phyloP scores from a whole-genome alignment of 148 eudicot genomes.

The Camellia granthamiana region DNA sequence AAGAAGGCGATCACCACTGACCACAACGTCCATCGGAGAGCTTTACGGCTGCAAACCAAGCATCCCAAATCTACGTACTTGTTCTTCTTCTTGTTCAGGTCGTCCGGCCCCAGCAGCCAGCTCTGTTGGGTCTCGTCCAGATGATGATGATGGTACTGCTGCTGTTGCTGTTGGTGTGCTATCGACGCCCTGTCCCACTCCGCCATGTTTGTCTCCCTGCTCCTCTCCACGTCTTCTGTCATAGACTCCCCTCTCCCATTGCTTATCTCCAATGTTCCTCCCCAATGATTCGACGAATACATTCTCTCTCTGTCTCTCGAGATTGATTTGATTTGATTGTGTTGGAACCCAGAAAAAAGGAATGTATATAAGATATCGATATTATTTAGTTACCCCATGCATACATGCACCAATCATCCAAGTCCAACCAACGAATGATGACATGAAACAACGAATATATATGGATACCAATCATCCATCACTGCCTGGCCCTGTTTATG shows the following conservation, averaged over 20 bases:
- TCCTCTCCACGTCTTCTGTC: constrained; percentile 15
- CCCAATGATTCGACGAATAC: constrained; percentile 48
- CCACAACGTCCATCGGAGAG: constrained; percentile 30
- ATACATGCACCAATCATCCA: no score
- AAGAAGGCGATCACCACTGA: constrained; percentile 19
- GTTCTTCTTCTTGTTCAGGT: constrained; percentile 27
- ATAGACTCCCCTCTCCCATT: constrained; percentile 13
- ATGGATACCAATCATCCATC: no score
- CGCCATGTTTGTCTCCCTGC: constrained; percentile 7
- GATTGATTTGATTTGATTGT: no score
- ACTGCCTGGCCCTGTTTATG: no score
- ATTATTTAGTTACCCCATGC: no score
- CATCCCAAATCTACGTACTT: constrained; percentile 55
- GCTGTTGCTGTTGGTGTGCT: constrained; percentile 10
- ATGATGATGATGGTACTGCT: constrained; percentile 18
- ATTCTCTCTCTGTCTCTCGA: constrained; percentile 8
- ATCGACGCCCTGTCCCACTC: constrained; percentile 45
- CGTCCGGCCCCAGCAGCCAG: constrained; percentile 41
- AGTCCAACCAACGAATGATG: no score
- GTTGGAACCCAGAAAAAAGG: no score
- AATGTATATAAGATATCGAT: no score
- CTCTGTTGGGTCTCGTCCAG: constrained; percentile 51
- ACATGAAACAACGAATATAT: no score
- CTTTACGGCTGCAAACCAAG: constrained; percentile 35
- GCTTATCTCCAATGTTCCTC: constrained; percentile 35